Base-by-base conservation (phyloP, 2,329 filamentous ascomycete species). In the Paraconiothyrium brasiliense region DNA sequence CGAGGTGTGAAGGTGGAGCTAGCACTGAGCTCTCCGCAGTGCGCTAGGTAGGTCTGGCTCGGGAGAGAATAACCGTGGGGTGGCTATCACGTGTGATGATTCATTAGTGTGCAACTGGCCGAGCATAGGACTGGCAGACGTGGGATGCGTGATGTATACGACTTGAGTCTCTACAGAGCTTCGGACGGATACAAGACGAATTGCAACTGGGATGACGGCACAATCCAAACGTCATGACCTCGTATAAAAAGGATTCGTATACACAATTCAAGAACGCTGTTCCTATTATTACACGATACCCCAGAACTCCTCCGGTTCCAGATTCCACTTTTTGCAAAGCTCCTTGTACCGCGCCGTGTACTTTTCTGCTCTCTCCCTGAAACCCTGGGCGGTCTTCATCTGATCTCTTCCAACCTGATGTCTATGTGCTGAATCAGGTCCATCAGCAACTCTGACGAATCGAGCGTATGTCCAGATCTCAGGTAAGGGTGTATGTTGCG, bases 401-500 rank as follows among this genome's bases (percentile, higher is more conserved):
- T 79, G 77, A 67, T 80, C 78, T 37, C 78, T 62, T 0, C 79
- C 79, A 41, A 81, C 78, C 64, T 81, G 79, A 71, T 80, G 79
- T 62, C 76, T 69, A 69, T 81, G 79, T 14, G 78, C 78, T 0
- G 74, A 75, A 70, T 81, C 79, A 1, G 79, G 79, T 1, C 79
- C 79, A 70, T 81, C 79, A 4, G 79, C 79, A 35, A 81, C 74
- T 58, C 79, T 67, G 34, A 81, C 78, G 66, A 80, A 80, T 27
- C 79, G 59, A 1, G 79, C 79, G 69, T 80, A 80, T 30, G 79
- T 80, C 79, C 79, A 81, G 61, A 81, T 71, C 69, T 80, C 77
- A 8, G 79, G 78, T 52, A 81, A 65, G 1, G 78, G 75, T 3
- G 79, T 81, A 66, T 81, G 78, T 60, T 81, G 79, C 16, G 78